A percentile compares a stretch with the other conserved stretches of the same genome.
These are phyloP conservation scores for Cystobasidium sp. DNA, from an alignment of 1,284 basidiomycete species.

Conservation along the genomic window DNA sequence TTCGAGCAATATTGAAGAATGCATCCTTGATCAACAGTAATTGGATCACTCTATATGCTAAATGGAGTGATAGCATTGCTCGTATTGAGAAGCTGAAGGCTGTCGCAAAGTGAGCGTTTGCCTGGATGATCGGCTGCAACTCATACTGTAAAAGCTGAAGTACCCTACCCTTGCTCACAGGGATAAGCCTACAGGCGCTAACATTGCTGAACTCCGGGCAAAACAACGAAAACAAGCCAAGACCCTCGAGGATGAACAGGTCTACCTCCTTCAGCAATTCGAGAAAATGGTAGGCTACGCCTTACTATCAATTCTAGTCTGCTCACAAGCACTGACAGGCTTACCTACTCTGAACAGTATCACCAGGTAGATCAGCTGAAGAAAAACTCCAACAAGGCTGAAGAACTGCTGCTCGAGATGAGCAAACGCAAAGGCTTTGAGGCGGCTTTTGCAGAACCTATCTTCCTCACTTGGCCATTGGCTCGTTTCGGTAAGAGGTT, in stretches of 20 bases:
- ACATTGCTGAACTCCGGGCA: neutral
- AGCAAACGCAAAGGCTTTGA: conserved; percentile 45
- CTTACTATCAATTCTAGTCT: neutral
- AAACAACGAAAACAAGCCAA: conserved; percentile 15
- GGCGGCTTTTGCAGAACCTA: conserved; percentile 50
- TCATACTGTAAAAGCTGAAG: neutral
- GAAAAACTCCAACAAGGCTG: conserved; percentile 42
- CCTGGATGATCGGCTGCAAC: neutral
- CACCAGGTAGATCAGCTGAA: conserved; percentile 38
- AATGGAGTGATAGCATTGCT: conserved; percentile 4
- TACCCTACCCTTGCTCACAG: neutral
- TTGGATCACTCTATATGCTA: conserved; percentile 12
- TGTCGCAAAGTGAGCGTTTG: conserved; percentile 3
- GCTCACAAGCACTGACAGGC: neutral
- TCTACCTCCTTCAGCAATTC: conserved; percentile 17
- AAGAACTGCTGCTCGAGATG: conserved; percentile 48
- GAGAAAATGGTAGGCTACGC: conserved; percentile 35
- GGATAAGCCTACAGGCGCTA: neutral
- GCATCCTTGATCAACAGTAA: conserved; percentile 6
- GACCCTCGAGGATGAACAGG: conserved; percentile 30
- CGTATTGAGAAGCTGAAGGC: conserved; percentile 2
- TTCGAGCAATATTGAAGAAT: conserved; percentile 30
- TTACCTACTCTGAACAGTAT: neutral
- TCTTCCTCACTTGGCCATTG: conserved; percentile 53
- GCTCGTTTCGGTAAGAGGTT: conserved; percentile 48